Evolutionary conservation across 2,329 filamentous ascomycete species (phyloP).

Genomic region (Escovopsis sp.): DNA sequence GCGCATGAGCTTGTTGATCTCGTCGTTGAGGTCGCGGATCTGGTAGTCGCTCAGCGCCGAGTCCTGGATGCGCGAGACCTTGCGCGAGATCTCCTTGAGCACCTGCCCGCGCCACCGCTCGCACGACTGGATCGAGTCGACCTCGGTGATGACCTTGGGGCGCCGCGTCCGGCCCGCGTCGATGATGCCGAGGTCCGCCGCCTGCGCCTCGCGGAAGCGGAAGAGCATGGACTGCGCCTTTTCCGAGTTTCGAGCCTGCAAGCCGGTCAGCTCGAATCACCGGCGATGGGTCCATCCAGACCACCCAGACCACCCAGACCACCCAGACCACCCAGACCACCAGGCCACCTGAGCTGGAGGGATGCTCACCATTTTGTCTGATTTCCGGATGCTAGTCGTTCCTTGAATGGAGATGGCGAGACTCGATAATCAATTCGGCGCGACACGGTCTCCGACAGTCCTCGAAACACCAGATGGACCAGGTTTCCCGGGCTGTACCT

Average conservation of each 20-base stretch:
- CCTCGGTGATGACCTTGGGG: slow-evolving; percentile 78
- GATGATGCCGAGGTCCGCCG: slow-evolving; percentile 89
- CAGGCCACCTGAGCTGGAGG: background rate
- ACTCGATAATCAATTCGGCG: no score
- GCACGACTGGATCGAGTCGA: slow-evolving; percentile 70
- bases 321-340: no score
- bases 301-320: no score
- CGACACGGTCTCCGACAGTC: no score
- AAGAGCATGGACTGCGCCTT: slow-evolving; percentile 99
- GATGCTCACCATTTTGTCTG: slow-evolving; percentile 14
- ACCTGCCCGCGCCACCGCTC: slow-evolving; percentile 98
- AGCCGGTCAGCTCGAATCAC: slow-evolving; percentile 8
- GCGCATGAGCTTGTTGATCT: slow-evolving; percentile 97
- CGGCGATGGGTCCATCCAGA: no score
- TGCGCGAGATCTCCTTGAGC: slow-evolving; percentile 91
- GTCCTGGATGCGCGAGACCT: slow-evolving; percentile 93
- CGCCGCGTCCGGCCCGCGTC: slow-evolving; percentile 81
- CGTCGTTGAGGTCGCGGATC: slow-evolving; percentile 94
- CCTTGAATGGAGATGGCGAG: no score
- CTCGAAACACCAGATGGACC: no score
- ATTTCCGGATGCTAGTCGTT: no score
- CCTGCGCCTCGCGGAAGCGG: slow-evolving; percentile 95
- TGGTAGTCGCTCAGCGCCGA: slow-evolving; percentile 85
- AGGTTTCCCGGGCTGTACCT: no score
- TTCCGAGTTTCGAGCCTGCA: slow-evolving; percentile 84